Evolutionary conservation across 2,329 filamentous ascomycete species (phyloP).

Genomic region (Ceratocystis cacaofunesta): DNA sequence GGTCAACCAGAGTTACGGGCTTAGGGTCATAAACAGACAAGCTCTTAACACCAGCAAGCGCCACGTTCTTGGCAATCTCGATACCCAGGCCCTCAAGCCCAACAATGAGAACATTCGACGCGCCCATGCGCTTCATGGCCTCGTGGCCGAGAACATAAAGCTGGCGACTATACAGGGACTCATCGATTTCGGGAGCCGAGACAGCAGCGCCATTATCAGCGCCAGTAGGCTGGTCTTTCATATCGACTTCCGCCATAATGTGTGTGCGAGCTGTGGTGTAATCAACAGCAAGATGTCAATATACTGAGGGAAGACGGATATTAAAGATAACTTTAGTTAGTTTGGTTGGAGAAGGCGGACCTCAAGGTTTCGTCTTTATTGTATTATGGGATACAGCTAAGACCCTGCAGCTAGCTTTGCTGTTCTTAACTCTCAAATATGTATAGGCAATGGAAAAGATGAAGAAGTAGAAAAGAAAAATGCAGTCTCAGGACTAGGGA

Average conservation of each 20-base stretch:
- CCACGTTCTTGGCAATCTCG: conserved; percentile 97
- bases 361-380: not conserved
- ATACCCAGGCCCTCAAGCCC: conserved; percentile 90
- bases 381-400: conserved; percentile 40
- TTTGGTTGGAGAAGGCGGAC: not conserved
- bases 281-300: no score
- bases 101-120: conserved; percentile 83
- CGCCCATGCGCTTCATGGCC: conserved; percentile 98
- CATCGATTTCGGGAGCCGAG: conserved; percentile 48
- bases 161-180: conserved; percentile 59
- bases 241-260: conserved; percentile 44
- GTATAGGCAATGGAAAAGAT: not conserved
- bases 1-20: conserved; percentile 68
- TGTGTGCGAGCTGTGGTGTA: conserved; percentile 27
- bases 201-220: conserved; percentile 28
- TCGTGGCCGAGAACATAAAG: conserved; percentile 57
- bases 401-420: conserved; percentile 26
- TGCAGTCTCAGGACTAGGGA: not conserved
- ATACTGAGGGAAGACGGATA: no score
- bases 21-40: conserved; percentile 83
- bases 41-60: conserved; percentile 94
- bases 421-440: conserved; percentile 26
- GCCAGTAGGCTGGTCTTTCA: conserved; percentile 26
- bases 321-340: no score
- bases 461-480: not conserved